These are phyloP conservation scores for Drosera capensis DNA, from an alignment of 148 eudicot species.

Conservation along the genomic window DNA sequence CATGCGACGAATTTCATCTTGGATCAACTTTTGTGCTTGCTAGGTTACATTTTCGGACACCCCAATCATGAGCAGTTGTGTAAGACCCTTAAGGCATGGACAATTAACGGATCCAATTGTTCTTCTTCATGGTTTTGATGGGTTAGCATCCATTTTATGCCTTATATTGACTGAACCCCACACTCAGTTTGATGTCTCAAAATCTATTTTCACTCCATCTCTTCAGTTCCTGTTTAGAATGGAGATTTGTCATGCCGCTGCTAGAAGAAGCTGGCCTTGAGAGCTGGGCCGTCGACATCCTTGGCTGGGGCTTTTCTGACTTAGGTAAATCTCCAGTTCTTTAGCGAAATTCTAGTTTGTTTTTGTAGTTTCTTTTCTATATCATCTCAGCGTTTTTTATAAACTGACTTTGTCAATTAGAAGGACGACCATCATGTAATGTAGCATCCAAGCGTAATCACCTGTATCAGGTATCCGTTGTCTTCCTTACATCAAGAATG, in stretches of 20 bases:
- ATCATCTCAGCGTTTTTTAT: background rate
- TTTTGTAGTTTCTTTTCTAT: background rate
- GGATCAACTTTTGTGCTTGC: too few species aligned
- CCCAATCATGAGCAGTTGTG: slow-evolving; percentile 77
- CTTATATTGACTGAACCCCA: too few species aligned
- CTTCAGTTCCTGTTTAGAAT: slow-evolving; percentile 93
- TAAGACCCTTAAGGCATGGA: slow-evolving; percentile 41
- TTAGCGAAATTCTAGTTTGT: background rate
- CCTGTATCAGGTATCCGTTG: slow-evolving; percentile 57
- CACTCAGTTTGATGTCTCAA: slow-evolving; percentile 4
- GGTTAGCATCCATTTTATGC: slow-evolving; percentile 6
- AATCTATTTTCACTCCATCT: slow-evolving; percentile 24
- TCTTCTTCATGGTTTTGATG: slow-evolving; percentile 91
- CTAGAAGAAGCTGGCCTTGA: slow-evolving; percentile 83
- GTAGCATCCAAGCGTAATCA: slow-evolving; percentile 83
- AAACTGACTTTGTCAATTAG: slow-evolving; percentile 14
- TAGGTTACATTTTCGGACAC: slow-evolving; percentile 37
- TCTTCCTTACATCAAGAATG: slow-evolving; percentile 7
- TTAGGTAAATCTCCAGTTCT: slow-evolving; percentile 31
- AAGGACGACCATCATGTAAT: slow-evolving; percentile 51
- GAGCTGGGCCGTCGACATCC: slow-evolving; percentile 85
- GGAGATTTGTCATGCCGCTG: slow-evolving; percentile 84
- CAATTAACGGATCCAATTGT: slow-evolving; percentile 51
- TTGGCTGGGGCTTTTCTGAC: slow-evolving; percentile 94
- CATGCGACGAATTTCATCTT: too few species aligned